These are phyloP conservation scores for Tolypocladium paradoxum DNA, from an alignment of 2,329 filamentous ascomycete species.

Conservation along the genomic window DNA sequence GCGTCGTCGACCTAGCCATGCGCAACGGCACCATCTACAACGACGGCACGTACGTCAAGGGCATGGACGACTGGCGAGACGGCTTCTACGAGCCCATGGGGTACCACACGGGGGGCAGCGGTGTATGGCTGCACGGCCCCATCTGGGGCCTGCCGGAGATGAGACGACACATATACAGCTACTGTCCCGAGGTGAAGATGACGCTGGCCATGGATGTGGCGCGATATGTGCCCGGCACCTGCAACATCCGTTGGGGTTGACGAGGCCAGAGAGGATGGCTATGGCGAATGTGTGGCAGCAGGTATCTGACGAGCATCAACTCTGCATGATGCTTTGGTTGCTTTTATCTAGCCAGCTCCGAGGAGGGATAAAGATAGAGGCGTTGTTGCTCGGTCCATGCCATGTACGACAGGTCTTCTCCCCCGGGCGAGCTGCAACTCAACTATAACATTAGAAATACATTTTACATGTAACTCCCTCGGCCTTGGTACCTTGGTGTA, in stretches of 20 bases:
- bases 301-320: too few relatives aligned
- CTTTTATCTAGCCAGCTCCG: too few relatives aligned
- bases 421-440: background rate
- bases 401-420: background rate
- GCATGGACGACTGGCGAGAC: slow-evolving; percentile 38
- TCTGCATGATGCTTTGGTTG: too few relatives aligned
- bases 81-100: slow-evolving; percentile 48
- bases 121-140: slow-evolving; percentile 29
- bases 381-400: too few relatives aligned
- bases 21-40: slow-evolving; percentile 15
- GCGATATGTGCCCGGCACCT: slow-evolving; percentile 37
- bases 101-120: slow-evolving; percentile 43
- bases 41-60: slow-evolving; percentile 18
- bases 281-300: too few relatives aligned
- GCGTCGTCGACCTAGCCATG: slow-evolving; percentile 10
- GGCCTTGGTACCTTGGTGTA: background rate
- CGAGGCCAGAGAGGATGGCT: too few relatives aligned
- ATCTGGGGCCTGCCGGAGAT: slow-evolving; percentile 38
- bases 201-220: slow-evolving; percentile 43
- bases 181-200: slow-evolving; percentile 50
- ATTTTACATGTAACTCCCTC: background rate
- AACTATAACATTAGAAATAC: too few relatives aligned
- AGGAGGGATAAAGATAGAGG: too few relatives aligned
- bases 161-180: slow-evolving; percentile 41
- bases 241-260: slow-evolving; percentile 17